Evolutionary conservation across 768 basidiomycete genomes (phyloP).

Genomic region (Mycena chlorophos): DNA sequence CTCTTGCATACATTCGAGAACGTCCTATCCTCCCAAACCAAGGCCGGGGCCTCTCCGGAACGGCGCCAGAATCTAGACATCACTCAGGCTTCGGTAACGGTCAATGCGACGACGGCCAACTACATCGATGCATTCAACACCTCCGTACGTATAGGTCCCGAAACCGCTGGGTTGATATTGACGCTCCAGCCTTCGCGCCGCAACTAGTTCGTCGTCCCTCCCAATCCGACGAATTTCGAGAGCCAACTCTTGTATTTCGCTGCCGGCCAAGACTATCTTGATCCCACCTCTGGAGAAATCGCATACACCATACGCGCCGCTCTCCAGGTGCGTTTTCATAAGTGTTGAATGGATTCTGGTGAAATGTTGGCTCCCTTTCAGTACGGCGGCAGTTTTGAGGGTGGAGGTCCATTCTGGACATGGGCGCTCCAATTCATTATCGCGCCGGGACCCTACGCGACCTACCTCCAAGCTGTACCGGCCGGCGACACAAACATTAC

Average conservation of each 20-base stretch:
- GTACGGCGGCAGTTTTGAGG: background rate
- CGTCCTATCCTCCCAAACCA: no score
- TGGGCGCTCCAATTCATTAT: background rate
- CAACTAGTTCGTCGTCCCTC: background rate
- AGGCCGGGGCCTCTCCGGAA: no score
- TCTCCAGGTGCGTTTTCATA: background rate
- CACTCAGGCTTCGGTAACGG: background rate
- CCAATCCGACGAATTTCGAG: background rate
- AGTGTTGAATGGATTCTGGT: no score
- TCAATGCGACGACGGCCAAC: background rate
- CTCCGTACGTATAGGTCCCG: no score
- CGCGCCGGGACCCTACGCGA: background rate
- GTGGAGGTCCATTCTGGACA: background rate
- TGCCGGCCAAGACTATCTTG: background rate
- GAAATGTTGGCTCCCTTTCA: background rate
- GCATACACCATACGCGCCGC: background rate
- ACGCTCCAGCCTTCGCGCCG: no score
- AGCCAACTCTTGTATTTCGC: background rate
- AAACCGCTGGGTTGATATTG: no score
- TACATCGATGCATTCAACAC: background rate
- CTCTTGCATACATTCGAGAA: background rate
- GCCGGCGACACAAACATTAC: background rate
- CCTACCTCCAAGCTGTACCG: background rate
- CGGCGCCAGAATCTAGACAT: no score
- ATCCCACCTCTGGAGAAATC: background rate